Percentiles rank a stretch among this genome's conserved stretches.
These are phyloP conservation scores for Candida germanica DNA, from an alignment of 805 yeast species.

Conservation along the genomic window DNA sequence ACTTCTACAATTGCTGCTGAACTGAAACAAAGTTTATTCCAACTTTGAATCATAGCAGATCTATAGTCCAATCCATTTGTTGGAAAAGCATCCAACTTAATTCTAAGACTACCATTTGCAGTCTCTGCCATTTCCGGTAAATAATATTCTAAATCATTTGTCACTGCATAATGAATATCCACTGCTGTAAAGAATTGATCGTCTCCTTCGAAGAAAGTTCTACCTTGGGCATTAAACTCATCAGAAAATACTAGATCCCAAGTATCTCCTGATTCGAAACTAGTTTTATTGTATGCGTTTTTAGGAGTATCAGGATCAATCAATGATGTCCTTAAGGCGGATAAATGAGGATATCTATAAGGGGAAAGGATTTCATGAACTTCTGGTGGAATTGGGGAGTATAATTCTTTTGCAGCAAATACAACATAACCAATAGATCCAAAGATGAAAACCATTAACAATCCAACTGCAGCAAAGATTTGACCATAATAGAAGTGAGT, in stretches of 20 bases:
- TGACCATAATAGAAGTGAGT: slow-evolving; percentile 10
- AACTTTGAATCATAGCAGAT: slow-evolving; percentile 36
- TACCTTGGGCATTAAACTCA: slow-evolving; percentile 37
- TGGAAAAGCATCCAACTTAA: slow-evolving; percentile 32
- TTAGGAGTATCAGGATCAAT: slow-evolving; percentile 73
- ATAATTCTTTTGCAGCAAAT: slow-evolving; percentile 5
- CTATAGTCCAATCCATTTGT: slow-evolving; percentile 27
- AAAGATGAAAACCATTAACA: slow-evolving; percentile 10
- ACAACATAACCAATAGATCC: slow-evolving; percentile 15
- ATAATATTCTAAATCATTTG: slow-evolving; percentile 39
- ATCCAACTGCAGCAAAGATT: slow-evolving; percentile 9
- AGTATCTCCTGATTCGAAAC: slow-evolving; percentile 24
- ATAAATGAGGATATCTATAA: slow-evolving; percentile 54
- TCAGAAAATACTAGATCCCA: slow-evolving; percentile 38
- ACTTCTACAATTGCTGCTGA: slow-evolving; percentile 28
- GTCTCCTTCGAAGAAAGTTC: slow-evolving; percentile 37
- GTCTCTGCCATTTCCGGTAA: slow-evolving; percentile 37
- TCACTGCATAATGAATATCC: slow-evolving; percentile 35
- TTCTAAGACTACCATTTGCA: slow-evolving; percentile 27
- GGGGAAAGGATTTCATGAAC: slow-evolving; percentile 42
- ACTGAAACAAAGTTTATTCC: slow-evolving; percentile 36
- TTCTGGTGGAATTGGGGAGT: slow-evolving; percentile 11
- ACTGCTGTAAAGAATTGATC: slow-evolving; percentile 38
- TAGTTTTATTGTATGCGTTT: slow-evolving; percentile 45
- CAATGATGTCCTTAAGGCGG: slow-evolving; percentile 58